A percentile compares a stretch with the other conserved stretches of the same genome.
phyloP scores from a whole-genome alignment of 2,329 filamentous ascomycete genomes.

The Passalora sequoiae region DNA sequence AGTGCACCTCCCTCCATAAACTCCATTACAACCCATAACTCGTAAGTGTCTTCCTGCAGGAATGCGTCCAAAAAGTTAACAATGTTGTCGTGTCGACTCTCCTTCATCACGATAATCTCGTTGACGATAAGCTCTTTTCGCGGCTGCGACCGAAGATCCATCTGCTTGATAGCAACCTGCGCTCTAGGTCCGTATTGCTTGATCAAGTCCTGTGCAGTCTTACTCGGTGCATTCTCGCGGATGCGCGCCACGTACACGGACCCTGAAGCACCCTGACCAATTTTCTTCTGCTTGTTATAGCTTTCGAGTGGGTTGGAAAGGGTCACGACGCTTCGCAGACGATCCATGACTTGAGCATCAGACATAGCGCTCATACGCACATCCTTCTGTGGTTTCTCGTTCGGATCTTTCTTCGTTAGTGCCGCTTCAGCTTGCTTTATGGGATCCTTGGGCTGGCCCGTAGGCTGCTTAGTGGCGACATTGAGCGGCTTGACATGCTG shows the following conservation, averaged over 20 bases:
- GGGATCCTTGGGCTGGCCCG: slow-evolving; percentile 53
- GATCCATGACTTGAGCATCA: slow-evolving; percentile 94
- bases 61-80: slow-evolving; percentile 98
- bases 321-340: slow-evolving; percentile 87
- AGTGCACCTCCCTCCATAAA: slow-evolving; percentile 98
- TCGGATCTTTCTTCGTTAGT: slow-evolving; percentile 67
- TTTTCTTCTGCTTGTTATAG: slow-evolving; percentile 99
- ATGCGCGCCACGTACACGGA: slow-evolving; percentile 97
- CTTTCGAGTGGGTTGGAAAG: slow-evolving; percentile 91
- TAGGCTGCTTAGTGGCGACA: slow-evolving; percentile 44
- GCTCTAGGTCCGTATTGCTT: slow-evolving; percentile 73
- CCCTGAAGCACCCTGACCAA: slow-evolving; percentile 94
- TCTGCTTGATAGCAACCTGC: slow-evolving; percentile 98
- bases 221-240: slow-evolving; percentile 79
- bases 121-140: slow-evolving; percentile 98
- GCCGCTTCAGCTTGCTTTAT: slow-evolving; percentile 88
- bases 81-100: slow-evolving; percentile 96
- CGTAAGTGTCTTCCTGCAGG: slow-evolving; percentile 85
- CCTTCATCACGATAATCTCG: slow-evolving; percentile 99
- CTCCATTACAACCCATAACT: slow-evolving; percentile 99
- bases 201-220: slow-evolving; percentile 70
- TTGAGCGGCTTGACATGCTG: slow-evolving; percentile 49
- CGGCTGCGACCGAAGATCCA: slow-evolving; percentile 96
- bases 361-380: slow-evolving; percentile 98
- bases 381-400: slow-evolving; percentile 74